Evolutionary conservation across 345 rosid species (phyloP).

Genomic region (Populus euphratica): DNA sequence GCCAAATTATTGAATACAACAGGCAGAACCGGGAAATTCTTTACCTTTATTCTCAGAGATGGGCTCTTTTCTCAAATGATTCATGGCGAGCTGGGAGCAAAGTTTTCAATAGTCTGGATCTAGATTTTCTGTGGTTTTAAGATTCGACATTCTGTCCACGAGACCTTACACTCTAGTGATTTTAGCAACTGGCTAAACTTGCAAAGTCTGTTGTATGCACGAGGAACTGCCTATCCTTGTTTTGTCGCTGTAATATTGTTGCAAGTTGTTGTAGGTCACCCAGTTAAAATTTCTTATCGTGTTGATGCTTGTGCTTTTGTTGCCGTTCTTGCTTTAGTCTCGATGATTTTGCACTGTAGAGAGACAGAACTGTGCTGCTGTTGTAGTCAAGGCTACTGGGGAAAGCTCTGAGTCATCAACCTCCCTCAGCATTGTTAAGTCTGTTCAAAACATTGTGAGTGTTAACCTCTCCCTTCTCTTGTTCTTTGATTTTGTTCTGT

Average conservation of each 20-base stretch:
- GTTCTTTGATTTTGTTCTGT: background rate
- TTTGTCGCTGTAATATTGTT: background rate
- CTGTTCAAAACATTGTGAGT: conserved; percentile 71
- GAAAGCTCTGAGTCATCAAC: conserved; percentile 61
- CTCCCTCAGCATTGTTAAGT: conserved; percentile 51
- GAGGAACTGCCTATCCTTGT: too few species aligned
- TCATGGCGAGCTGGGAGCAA: background rate
- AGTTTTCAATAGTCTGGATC: background rate
- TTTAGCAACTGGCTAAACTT: background rate
- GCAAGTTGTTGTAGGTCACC: background rate
- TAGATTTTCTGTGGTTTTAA: background rate
- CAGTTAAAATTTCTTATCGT: background rate
- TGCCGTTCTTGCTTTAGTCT: background rate
- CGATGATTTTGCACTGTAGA: conserved; percentile 34
- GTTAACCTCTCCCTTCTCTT: background rate
- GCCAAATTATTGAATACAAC: background rate
- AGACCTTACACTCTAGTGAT: background rate
- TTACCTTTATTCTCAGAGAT: background rate
- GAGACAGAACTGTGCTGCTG: conserved; percentile 28
- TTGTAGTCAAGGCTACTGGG: conserved; percentile 53
- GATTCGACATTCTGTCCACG: background rate
- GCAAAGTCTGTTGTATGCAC: background rate
- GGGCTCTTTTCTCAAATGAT: background rate
- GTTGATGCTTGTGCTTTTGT: background rate
- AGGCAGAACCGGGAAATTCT: background rate